Base-by-base conservation (phyloP, 2,329 filamentous ascomycete genomes). In the Colletotrichum zoysiae region DNA sequence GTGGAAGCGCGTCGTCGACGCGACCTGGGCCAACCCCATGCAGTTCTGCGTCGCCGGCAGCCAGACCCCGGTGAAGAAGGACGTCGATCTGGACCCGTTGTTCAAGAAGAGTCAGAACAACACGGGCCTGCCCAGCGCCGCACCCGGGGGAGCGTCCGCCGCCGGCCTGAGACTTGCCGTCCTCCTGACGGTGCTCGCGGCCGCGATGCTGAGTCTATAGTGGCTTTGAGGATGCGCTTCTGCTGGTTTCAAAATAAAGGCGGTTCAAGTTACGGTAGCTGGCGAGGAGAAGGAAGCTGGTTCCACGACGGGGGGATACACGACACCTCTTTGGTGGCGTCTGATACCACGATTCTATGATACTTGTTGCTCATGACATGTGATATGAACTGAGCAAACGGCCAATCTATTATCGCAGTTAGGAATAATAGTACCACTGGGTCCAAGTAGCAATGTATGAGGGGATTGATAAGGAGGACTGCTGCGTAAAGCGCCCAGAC, bases 1-100 rank as follows among this genome's bases (percentile, higher is more conserved):
- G 11, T 87, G 85, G 85, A 78, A 81, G 74, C 75, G 78, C 59
- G 80, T 79, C 11, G 80, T 79, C 53, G 78, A 80, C 53, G 81
- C 81, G 0, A 80, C 80, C 0, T 83, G 81, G 81, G 76, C 66
- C 33, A 77, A 80, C 44, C 77, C 79, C 14, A 74, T 55, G 16
- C 58, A 63, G 57, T 77, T 78, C 62, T 82, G 81, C 74, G 81
- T 82, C 8, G 74, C 76, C 44, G 79, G 77, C 26, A 82, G 79
- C 68, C 66, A 75, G 57, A 74, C 77, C 18, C 66, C 72, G 16
- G 71, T 77, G 11, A 77, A 75, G 42, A 71, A 58, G 51, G 64
- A 63, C 5, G 64, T 42, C 5, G 56, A 46, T 3, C 23, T 76
- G n/a, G 77, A 78, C 35, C 76, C 77, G n/a, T 56, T 75, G 11